Evolutionary conservation across 805 yeast genomes (phyloP), one percentile per base, ranked within the genome.

Genomic region (Aciculoconidium aculeatum): DNA sequence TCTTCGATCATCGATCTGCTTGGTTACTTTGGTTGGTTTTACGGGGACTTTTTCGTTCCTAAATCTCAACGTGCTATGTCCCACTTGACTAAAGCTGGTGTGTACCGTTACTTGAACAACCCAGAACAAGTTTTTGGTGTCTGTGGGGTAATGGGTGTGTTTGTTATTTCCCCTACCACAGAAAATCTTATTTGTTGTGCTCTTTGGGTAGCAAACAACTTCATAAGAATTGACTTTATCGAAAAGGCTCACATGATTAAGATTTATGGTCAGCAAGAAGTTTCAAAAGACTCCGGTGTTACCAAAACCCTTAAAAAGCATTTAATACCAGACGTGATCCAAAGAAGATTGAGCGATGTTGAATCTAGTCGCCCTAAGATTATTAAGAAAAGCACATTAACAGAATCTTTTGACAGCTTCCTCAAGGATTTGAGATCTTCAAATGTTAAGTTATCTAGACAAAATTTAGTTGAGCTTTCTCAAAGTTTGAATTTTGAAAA

Each of bases 11-110:
- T 76, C 39, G 72, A 73, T 24, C 75, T 82, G 28, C 75, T 83
- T 40, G 90, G 90, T 2, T 80, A 80, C 37, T 81, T 78, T 53
- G 92, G 94, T n/a, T 83, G 92, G 92, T 83, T 82, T 45, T 83
- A 79, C 51, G 94, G 94, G 34, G 94, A 83, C 52, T 83, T 83
- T 55, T 83, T 82, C 54, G 58, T 80, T 34, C 75, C 81, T 20
- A 70, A 66, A 30, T 60, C 70, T 11, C 62, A 61, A 14, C 34
- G 43, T 20, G 25, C 40, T 6, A 64, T 62, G 32, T 55, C 70
- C 6, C 63, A 64, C 39, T 62, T 83, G 41, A 76, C 88, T 0
- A 79, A 79, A 39, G 80, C 83, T 18, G 94, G 94, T 28, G 82
- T 83, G 21, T 83, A 83, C 49, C 72, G 90, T 41, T 83, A 81